Conservation (phyloP, 2,329 filamentous ascomycete species). For the Aureobasidium pullulans region DNA sequence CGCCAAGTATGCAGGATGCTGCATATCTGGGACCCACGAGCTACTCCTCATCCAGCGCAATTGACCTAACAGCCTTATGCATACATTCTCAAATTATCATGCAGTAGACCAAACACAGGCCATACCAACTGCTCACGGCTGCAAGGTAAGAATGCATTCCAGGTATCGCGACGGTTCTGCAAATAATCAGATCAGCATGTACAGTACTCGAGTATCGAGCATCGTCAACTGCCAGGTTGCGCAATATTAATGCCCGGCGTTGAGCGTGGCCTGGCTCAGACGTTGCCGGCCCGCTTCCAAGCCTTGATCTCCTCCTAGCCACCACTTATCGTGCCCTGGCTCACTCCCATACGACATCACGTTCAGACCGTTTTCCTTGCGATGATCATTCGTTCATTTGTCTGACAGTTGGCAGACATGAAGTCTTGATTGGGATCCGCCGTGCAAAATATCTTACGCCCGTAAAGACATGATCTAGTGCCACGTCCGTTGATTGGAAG, state of each 20-base stretch:
- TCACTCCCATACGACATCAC: neutral
- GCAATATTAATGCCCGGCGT: neutral
- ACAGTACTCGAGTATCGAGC: neutral
- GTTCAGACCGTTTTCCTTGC: neutral
- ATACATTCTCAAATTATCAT: constrained; percentile 8
- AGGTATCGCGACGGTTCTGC: neutral
- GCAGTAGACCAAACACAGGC: constrained; percentile 3
- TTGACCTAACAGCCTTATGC: neutral
- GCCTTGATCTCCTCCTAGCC: neutral
- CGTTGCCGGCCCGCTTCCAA: constrained; percentile 13
- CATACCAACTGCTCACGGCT: neutral
- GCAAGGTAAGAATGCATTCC: neutral
- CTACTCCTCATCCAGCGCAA: neutral
- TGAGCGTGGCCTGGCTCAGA: constrained; percentile 5
- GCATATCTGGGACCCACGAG: constrained; percentile 6
- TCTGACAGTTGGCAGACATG: constrained; percentile 4
- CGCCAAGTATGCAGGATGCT: constrained; percentile 8
- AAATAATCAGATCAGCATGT: neutral
- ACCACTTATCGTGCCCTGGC: no score
- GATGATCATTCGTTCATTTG: constrained; percentile 8
- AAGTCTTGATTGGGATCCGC: neutral
- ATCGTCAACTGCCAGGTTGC: neutral
- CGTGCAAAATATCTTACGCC: neutral
- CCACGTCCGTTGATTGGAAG: neutral
- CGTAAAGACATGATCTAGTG: neutral